Percentiles rank a stretch among this genome's conserved stretches.
Evolutionary conservation across 164 flowering plant species (phyloP).

Genomic region (Vitis vinifera): DNA sequence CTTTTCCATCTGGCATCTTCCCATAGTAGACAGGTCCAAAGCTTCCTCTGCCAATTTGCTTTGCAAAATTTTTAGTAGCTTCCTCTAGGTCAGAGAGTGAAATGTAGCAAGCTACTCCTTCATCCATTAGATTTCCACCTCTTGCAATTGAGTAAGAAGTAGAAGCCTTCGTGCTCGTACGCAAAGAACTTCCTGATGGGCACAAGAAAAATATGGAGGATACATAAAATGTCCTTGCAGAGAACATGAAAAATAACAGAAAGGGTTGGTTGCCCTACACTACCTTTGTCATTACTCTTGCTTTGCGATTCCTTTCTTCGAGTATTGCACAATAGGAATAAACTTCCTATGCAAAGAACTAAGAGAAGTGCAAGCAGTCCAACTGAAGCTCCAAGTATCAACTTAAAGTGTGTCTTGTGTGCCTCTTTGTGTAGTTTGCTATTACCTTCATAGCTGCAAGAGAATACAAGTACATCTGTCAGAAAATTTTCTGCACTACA

Average conservation of each 20-base stretch:
- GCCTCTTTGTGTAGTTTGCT: conserved; percentile 42
- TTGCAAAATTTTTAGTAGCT: conserved; percentile 69
- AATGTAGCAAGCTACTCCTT: conserved; percentile 63
- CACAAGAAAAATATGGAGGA: neutral
- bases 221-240: neutral
- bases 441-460: conserved; percentile 69
- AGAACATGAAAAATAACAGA: neutral
- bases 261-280: conserved; percentile 5
- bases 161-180: conserved; percentile 42
- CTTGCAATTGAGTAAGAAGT: conserved; percentile 36
- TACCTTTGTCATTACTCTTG: conserved; percentile 44
- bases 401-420: conserved; percentile 37
- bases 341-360: conserved; percentile 44
- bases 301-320: conserved; percentile 32
- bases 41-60: conserved; percentile 84
- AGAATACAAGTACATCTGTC: conserved; percentile 10
- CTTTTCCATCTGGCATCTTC: conserved; percentile 83
- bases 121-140: conserved; percentile 58
- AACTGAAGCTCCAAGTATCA: conserved; percentile 51
- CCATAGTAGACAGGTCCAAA: conserved; percentile 97
- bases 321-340: conserved; percentile 33
- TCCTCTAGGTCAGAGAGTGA: conserved; percentile 66
- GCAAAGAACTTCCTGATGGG: conserved; percentile 45
- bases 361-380: conserved; percentile 45
- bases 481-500: neutral